These are phyloP conservation scores for Priceomyces castillae DNA, from an alignment of 805 yeast genomes.

Conservation along the genomic window DNA sequence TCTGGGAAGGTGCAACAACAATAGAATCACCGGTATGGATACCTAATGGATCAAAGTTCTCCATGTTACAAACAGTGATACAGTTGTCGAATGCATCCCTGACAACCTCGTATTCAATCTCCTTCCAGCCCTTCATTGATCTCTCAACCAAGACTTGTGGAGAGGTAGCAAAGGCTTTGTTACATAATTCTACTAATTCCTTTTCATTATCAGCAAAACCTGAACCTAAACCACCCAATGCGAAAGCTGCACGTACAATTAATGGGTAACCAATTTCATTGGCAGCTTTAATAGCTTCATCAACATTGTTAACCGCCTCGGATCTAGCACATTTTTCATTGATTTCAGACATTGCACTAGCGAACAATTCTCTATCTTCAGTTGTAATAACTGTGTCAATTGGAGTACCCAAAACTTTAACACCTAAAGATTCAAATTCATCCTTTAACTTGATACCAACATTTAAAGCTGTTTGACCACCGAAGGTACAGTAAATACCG, in stretches of 20 bases:
- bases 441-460: constrained; percentile 96
- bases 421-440: constrained; percentile 89
- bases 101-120: constrained; percentile 97
- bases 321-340: constrained; percentile 95
- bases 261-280: constrained; percentile 89
- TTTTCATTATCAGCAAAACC: constrained; percentile 91
- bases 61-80: constrained; percentile 99
- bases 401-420: constrained; percentile 93
- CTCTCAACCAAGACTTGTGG: constrained; percentile 95
- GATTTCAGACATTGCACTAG: constrained; percentile 92
- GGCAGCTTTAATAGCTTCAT: constrained; percentile 84
- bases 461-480: constrained; percentile 97
- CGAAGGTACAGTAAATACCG: constrained; percentile 94
- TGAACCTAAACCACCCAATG: constrained; percentile 96
- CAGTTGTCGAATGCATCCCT: constrained; percentile 97
- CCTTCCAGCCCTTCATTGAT: constrained; percentile 99
- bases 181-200: constrained; percentile 80
- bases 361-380: constrained; percentile 95
- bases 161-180: constrained; percentile 89
- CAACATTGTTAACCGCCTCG: constrained; percentile 73
- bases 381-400: constrained; percentile 95
- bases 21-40: constrained; percentile 99
- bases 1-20: constrained; percentile 98
- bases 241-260: constrained; percentile 95
- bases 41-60: constrained; percentile 97